Conservation (phyloP, 139 green algal species). For the Mychonastes homosphaera region DNA sequence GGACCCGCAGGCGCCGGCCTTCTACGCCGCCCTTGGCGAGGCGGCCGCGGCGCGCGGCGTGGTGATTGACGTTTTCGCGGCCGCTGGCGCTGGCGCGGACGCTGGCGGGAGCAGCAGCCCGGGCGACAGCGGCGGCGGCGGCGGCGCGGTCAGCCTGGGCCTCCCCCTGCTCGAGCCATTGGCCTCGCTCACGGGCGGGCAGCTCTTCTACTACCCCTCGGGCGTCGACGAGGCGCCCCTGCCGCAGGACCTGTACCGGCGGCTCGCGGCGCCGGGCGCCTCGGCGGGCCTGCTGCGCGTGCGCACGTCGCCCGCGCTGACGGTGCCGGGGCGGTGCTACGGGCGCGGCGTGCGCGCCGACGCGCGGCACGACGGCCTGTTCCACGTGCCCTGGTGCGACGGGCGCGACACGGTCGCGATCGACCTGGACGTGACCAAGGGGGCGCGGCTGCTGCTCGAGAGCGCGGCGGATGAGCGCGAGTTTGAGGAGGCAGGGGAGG, state of each 20-base stretch:
- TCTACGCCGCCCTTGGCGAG: conserved; percentile 62
- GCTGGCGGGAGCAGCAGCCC: conserved; percentile 14
- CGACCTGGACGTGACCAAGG: too few species aligned
- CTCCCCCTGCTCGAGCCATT: conserved; percentile 46
- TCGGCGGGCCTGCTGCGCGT: conserved; percentile 58
- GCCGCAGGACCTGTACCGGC: conserved; percentile 44
- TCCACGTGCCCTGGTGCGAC: conserved; percentile 56
- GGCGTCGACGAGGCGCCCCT: conserved; percentile 47
- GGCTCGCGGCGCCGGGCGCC: conserved; percentile 42
- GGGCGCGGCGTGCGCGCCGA: conserved; percentile 54
- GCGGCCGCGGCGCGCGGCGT: conserved; percentile 61
- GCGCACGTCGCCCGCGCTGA: conserved; percentile 55
- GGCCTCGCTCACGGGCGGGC: conserved; percentile 49
- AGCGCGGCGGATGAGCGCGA: too few species aligned
- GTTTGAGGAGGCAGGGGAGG: neutral
- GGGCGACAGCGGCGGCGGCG: neutral
- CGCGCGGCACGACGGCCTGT: conserved; percentile 43
- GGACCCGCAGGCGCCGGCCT: conserved; percentile 22
- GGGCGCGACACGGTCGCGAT: conserved; percentile 54
- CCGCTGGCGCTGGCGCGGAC: conserved; percentile 20
- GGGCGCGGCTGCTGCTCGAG: too few species aligned
- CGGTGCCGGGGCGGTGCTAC: conserved; percentile 39
- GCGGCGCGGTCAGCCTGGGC: conserved; percentile 21
- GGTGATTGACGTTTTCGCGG: conserved; percentile 68
- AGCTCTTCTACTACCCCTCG: conserved; percentile 61